Evolutionary conservation across 2,329 filamentous ascomycete species (phyloP).

Genomic region (Fusarium hostae): DNA sequence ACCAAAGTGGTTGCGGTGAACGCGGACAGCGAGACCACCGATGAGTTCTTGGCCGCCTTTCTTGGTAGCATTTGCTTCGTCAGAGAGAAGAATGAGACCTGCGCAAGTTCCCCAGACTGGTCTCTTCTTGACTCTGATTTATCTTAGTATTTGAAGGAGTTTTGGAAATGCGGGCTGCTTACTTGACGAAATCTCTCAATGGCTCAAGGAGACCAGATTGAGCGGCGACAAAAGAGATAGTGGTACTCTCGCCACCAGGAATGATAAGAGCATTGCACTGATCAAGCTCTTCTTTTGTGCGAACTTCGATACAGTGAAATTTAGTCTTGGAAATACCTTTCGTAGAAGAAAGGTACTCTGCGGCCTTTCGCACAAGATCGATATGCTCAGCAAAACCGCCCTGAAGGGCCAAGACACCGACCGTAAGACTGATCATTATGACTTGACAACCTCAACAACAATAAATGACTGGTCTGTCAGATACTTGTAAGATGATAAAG

Average conservation of each 20-base stretch:
- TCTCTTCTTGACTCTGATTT: constrained; percentile 73
- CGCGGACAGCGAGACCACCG: constrained; percentile 88
- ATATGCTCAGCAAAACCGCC: constrained; percentile 94
- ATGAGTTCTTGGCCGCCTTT: constrained; percentile 92
- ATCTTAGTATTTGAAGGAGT: neutral
- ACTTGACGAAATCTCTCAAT: constrained; percentile 91
- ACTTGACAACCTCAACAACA: neutral
- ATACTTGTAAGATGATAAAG: neutral
- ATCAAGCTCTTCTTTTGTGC: constrained; percentile 76
- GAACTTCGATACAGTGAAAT: constrained; percentile 80
- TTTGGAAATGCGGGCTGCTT: constrained; percentile 47
- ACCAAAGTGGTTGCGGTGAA: constrained; percentile 95
- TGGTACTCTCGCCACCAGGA: constrained; percentile 94
- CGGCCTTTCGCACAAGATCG: constrained; percentile 76
- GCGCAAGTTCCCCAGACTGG: constrained; percentile 97
- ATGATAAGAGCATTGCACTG: constrained; percentile 86
- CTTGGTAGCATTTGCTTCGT: constrained; percentile 88
- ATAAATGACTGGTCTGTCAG: neutral
- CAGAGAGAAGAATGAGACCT: constrained; percentile 88
- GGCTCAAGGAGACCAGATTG: constrained; percentile 85
- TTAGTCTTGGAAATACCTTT: constrained; percentile 38
- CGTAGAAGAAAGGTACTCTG: constrained; percentile 56
- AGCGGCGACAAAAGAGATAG: constrained; percentile 88
- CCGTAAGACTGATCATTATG: constrained; percentile 54
- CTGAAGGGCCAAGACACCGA: constrained; percentile 81